Base-by-base conservation (phyloP, 352 stramenopile genomes). In the Phytophthora pluvialis region DNA sequence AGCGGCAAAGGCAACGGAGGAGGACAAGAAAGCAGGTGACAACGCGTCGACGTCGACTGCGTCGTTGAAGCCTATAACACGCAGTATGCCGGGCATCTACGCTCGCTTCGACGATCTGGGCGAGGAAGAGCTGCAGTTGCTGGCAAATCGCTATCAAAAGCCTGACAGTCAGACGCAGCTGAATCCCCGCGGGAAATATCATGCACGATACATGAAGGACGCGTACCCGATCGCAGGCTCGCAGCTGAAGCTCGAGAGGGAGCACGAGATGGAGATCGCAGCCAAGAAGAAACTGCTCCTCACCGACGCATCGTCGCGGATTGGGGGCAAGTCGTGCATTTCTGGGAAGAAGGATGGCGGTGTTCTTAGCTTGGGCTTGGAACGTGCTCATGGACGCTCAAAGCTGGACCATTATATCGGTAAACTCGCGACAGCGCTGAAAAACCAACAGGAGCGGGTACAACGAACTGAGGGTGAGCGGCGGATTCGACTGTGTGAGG, bases 211-310 rank as follows among this genome's bases (percentile, higher is more conserved):
- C 46, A 84, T 94, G 70, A 86, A 84, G 49, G 72, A 92, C 47
- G 60, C 67, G 48, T 94, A 88, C 45, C 86, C 83, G 35, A 90
- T 94, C 46, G 82, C 83, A 31, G 86, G 86, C 10, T 69, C 77
- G 13, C 86, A 94, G 77, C 43, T 93, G 26, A 79, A 71, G 47
- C 65, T 90, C 36, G 83, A 94, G 69, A 83, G 77, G 40, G 75
- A 94, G 53, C 82, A 74, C 15, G 81, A 88, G 16, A 48, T 86
- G 61, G 73, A 75, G 10, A 61, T 85, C 21, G 52, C 65, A 1
- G 83, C 81, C 9, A 91, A 91, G 70, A 94, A 89, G 57, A 84
- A 86, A 46, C 57, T 93, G 12, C 46, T 93, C 16, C 68, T 93
- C 18, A 52, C 67, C 9, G 70, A 78, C 16, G 50, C 64, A 18